Evolutionary conservation across 331 rosid species (phyloP), one percentile per base, ranked within the genome.

Genomic region (Phaseolus coccineus): DNA sequence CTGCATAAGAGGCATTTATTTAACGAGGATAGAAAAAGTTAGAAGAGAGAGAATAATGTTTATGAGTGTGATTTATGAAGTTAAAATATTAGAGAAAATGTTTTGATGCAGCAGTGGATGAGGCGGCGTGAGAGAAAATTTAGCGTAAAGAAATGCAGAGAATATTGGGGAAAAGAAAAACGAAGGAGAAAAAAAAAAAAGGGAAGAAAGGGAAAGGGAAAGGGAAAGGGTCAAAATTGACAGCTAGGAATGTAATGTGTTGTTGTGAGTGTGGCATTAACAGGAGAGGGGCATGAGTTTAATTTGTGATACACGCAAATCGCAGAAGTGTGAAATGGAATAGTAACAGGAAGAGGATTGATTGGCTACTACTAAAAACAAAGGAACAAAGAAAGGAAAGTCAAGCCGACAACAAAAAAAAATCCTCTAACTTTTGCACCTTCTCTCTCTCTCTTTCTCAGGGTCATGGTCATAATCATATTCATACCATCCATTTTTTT

Each of bases 401-500:
- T 74, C 65, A 84, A 80, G 53, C 75, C 78, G 78, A 83, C 69
- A 80, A 50, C 48, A 19, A 66, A 42, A 61, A 64, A 15, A 22
- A 6, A 42, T 48, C 69, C 46, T 58, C 74, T 75, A 57, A 31
- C 78, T 71, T 62, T 76, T 47, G 64, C 89, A 80, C 72, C 81
- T 80, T 80, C 81, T 69, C 76, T 72, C 62, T 69, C 68, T 25
- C 35, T 78, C 8, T 44, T 7, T 46, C 56, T 70, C 5, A 16
- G 47, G 30, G 80, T 78, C 73, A 78, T 73, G 27, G 58, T 73
- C 80, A 80, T 80, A 72, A 6, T 69, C 61, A 58, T 39, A 40
- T 73, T 83, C 86, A 78, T 78, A 78, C 73, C 80, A 78, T 73
- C 52, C 71, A 73, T 63, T 47, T 40, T 63, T 56, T 16, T 8